phyloP scores from a whole-genome alignment of 2,329 filamentous ascomycete species.

The Rachicladosporium sp. region DNA sequence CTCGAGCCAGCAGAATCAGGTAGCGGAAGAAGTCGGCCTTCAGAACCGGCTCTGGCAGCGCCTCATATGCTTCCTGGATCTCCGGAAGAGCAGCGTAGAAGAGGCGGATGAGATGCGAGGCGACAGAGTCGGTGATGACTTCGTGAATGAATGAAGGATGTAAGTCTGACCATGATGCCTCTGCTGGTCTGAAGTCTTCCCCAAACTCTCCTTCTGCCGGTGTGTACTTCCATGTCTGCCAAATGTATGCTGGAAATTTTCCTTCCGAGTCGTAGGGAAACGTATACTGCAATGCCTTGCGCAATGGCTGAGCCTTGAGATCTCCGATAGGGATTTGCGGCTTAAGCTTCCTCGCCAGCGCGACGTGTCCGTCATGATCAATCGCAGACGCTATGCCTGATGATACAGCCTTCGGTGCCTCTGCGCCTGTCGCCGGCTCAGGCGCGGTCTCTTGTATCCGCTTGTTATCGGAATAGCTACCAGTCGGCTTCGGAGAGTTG shows the following conservation, averaged over 20 bases:
- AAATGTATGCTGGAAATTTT: constrained; percentile 95
- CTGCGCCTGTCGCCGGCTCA: constrained; percentile 6
- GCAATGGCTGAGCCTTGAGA: constrained; percentile 57
- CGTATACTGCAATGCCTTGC: constrained; percentile 77
- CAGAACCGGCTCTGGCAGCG: constrained; percentile 38
- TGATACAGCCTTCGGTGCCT: constrained; percentile 15
- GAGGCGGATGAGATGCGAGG: constrained; percentile 67
- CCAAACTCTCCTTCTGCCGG: constrained; percentile 65
- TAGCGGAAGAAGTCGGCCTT: constrained; percentile 58
- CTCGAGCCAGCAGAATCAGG: constrained; percentile 60
- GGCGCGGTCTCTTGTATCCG: constrained; percentile 17
- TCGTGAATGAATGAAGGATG: constrained; percentile 93
- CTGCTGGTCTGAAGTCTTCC: constrained; percentile 63
- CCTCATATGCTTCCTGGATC: constrained; percentile 37
- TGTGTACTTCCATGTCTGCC: constrained; percentile 95
- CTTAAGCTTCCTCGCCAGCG: constrained; percentile 29
- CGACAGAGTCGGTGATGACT: constrained; percentile 85
- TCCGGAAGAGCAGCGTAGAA: constrained; percentile 61
- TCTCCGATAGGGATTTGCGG: constrained; percentile 56
- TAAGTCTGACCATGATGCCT: constrained; percentile 77
- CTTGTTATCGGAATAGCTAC: constrained; percentile 24
- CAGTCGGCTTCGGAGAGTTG: constrained; percentile 26
- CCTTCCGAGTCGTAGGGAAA: constrained; percentile 81
- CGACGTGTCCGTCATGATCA: constrained; percentile 16
- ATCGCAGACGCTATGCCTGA: constrained; percentile 15